Base-by-base conservation (phyloP, 2,329 filamentous ascomycete species). In the Fusarium sp. region DNA sequence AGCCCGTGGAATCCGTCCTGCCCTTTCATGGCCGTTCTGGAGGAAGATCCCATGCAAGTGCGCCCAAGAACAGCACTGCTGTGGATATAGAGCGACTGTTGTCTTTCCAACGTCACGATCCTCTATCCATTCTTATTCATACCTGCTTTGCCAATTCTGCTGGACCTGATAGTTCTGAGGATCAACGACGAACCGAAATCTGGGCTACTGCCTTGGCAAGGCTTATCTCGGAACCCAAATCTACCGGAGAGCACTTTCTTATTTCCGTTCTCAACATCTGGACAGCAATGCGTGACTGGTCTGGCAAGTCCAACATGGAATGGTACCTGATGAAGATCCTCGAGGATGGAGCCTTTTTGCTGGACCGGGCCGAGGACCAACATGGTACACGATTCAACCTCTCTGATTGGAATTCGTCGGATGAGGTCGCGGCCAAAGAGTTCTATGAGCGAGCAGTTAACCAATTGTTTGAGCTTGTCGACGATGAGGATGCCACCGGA, bases 291-390 rank as follows among this genome's bases (percentile, higher is more conserved):
- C 90, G 93, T 67, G 91, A 94, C 79, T 98, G 95, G 94, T 92
- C 93, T 42, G 93, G 93, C 60, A 94, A 91, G 75, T 89, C 91
- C 71, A 96, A 94, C 69, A 90, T 99, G 84, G 94, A 98, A 81
- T 92, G 93, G 81, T 98, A 95, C 79, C 87, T 99, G 14, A 96
- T 97, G 92, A 93, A 96, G 77, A 93, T 97, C 64, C 87, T 99
- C 31, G 93, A 97, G 80, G 92, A 97, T 74, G 96, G 96, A 71
- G 91, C 94, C 41, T 98, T 98, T 77, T 84, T 98, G 60, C 85
- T 98, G 73, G 94, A 97, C 76, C 90, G 92, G 76, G 90, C 93
- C 75, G 92, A 94, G 79, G 91, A 94, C 76, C 91, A 93, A 74
- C 86, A 91, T 67, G 88, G 90, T 37, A 89, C 90, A 64, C 85